Evolutionary conservation across 768 basidiomycete species (phyloP).

Genomic region (Suillus lakei): DNA sequence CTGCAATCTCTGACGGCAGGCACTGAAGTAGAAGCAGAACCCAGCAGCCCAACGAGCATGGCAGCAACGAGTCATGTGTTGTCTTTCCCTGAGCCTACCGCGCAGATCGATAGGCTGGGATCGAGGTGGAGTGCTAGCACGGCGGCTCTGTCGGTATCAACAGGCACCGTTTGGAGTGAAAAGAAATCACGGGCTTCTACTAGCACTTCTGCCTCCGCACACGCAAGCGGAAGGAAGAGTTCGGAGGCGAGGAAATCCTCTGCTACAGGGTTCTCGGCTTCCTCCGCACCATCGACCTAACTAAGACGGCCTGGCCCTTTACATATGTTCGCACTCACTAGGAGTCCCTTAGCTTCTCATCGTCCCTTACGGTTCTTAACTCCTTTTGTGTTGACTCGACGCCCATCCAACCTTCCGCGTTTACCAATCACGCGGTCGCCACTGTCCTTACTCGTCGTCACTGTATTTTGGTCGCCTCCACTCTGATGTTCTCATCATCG

Average conservation of each 20-base stretch:
- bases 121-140: conserved; percentile 40
- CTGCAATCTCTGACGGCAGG: conserved; percentile 31
- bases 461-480: not conserved
- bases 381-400: not conserved
- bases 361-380: not conserved
- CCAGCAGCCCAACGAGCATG: not conserved
- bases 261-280: not conserved
- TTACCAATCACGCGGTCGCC: not conserved
- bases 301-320: not conserved
- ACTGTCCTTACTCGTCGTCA: conserved; percentile 7
- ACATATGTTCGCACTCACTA: not conserved
- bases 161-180: not conserved
- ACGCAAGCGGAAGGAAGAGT: not conserved
- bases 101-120: conserved; percentile 20
- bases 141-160: conserved; percentile 27
- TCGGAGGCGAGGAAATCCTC: not conserved
- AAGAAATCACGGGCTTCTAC: conserved; percentile 1
- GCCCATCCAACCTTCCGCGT: not conserved
- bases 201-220: not conserved
- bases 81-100: conserved; percentile 18
- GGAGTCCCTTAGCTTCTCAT: not conserved
- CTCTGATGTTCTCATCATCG: not conserved
- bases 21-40: conserved; percentile 5
- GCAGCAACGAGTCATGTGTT: conserved; percentile 13
- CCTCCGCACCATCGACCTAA: not conserved